phyloP scores from a whole-genome alignment of 2,329 filamentous ascomycete species.

The Myrmaecium sp. region DNA sequence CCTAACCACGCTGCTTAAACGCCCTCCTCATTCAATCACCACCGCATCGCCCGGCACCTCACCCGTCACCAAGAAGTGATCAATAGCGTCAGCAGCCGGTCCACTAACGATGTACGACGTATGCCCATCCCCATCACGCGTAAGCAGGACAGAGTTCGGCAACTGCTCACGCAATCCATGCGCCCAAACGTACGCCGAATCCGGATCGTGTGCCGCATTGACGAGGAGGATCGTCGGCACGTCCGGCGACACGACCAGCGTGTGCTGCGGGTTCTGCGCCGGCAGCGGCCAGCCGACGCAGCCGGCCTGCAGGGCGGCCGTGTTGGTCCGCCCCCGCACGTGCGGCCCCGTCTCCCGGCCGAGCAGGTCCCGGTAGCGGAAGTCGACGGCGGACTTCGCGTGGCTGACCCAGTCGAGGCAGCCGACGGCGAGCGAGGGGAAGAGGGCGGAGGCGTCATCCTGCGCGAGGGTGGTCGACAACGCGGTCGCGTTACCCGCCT shows the following conservation, averaged over 20 bases:
- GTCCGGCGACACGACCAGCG: slow-evolving; percentile 10
- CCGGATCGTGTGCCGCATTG: slow-evolving; percentile 24
- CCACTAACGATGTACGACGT: not conserved
- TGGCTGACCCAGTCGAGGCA: slow-evolving; percentile 24
- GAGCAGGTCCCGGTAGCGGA: slow-evolving; percentile 4
- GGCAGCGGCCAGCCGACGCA: slow-evolving; percentile 26
- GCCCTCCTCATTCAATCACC: too few relatives aligned
- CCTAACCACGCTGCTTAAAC: too few relatives aligned
- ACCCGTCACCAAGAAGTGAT: not conserved
- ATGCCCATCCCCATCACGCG: slow-evolving; percentile 1
- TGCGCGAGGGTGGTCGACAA: slow-evolving; percentile 15
- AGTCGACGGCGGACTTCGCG: not conserved
- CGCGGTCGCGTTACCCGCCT: slow-evolving; percentile 19
- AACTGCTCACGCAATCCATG: slow-evolving; percentile 15
- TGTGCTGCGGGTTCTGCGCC: slow-evolving; percentile 18
- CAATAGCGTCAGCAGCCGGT: not conserved
- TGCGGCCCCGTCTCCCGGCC: slow-evolving; percentile 16
- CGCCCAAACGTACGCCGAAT: slow-evolving; percentile 23
- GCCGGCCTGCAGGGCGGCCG: slow-evolving; percentile 17
- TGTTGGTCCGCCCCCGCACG: slow-evolving; percentile 17
- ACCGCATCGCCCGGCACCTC: not conserved
- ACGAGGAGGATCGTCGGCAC: slow-evolving; percentile 20
- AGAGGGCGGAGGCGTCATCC: slow-evolving; percentile 10
- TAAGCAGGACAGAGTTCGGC: not conserved
- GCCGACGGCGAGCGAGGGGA: slow-evolving; percentile 17